Conservation (phyloP, 768 basidiomycete genomes). For the Rossbeevera mucosa region DNA sequence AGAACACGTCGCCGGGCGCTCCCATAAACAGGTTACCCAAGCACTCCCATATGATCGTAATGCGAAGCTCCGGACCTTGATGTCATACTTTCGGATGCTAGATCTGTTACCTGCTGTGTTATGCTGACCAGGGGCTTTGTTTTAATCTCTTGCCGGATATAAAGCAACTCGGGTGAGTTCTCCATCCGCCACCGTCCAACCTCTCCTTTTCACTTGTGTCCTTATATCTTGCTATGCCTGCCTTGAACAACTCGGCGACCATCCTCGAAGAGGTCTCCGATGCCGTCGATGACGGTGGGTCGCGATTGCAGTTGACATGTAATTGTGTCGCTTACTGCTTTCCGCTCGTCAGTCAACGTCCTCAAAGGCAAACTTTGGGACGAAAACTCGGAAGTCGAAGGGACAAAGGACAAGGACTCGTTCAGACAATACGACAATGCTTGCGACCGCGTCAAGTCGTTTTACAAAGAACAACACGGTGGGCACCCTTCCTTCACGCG, state of each 20-base stretch:
- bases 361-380: constrained; percentile 61
- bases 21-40: constrained; percentile 16
- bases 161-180: constrained; percentile 10
- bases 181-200: constrained; percentile 3
- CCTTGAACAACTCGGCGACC: constrained; percentile 22
- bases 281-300: constrained; percentile 46
- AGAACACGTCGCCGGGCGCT: constrained; percentile 9
- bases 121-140: constrained; percentile 3
- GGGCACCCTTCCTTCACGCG: background rate
- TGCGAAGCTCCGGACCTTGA: constrained; percentile 19
- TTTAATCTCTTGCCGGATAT: constrained; percentile 14
- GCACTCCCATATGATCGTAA: constrained; percentile 10
- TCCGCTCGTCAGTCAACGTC: constrained; percentile 52
- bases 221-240: constrained; percentile 21
- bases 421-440: constrained; percentile 75
- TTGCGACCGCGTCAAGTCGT: constrained; percentile 71
- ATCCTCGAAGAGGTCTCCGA: constrained; percentile 44
- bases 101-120: constrained; percentile 9
- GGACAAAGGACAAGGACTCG: constrained; percentile 54
- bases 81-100: constrained; percentile 15
- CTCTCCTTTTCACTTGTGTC: background rate
- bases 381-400: constrained; percentile 53
- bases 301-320: background rate
- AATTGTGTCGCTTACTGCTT: background rate
- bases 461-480: constrained; percentile 81